Evolutionary conservation across 2,329 filamentous ascomycete species (phyloP).

Genomic region (Blastomyces parvus): DNA sequence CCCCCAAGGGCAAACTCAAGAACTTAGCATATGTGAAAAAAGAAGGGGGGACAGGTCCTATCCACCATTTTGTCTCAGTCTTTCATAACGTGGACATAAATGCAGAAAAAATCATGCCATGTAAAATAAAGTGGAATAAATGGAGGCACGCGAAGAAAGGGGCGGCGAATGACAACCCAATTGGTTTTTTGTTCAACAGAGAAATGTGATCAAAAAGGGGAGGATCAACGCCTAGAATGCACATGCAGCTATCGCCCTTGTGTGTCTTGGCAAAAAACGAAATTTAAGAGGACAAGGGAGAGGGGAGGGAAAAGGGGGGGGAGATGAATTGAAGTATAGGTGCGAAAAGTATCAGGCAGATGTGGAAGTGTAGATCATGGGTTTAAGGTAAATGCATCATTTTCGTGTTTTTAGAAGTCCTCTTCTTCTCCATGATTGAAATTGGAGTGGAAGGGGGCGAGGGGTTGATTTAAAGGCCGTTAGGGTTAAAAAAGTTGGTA

Average conservation of each 20-base stretch:
- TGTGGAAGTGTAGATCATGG: not conserved
- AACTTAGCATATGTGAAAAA: not conserved
- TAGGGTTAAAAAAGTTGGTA: not conserved
- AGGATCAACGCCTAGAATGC: slow-evolving; percentile 5
- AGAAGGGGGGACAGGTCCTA: not conserved
- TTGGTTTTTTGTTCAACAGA: not conserved
- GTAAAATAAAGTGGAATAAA: not conserved
- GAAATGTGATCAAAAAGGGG: not conserved
- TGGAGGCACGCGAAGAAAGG: not conserved
- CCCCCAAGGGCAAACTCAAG: not conserved
- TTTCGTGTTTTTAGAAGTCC: not conserved
- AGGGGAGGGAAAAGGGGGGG: not conserved
- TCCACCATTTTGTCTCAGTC: not conserved
- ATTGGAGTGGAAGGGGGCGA: not conserved
- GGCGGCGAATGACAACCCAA: not conserved
- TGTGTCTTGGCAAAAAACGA: not conserved
- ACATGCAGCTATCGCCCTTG: not conserved
- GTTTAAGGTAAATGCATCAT: not conserved
- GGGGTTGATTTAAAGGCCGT: not conserved
- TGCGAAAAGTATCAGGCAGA: not conserved
- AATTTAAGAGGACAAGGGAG: no score
- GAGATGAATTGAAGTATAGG: not conserved
- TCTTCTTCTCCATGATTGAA: not conserved
- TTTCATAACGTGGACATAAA: not conserved
- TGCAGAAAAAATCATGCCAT: not conserved